Evolutionary conservation across 1,284 basidiomycete species (phyloP), one percentile per base, ranked within the genome.

Genomic region (Ceratobasidium sp.): DNA sequence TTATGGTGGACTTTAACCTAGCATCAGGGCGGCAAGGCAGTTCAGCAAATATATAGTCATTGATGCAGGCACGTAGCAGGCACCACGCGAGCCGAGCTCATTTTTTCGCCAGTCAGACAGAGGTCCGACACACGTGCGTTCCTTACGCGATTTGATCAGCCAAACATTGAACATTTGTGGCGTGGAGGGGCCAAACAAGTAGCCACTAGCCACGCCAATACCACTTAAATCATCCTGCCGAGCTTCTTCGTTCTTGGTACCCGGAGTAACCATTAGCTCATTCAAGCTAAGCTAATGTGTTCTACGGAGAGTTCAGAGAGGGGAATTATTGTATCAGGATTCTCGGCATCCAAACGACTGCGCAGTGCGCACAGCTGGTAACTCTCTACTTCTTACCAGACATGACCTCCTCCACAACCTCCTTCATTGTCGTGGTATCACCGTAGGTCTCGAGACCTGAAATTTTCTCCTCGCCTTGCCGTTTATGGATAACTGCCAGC

Each of bases 111-210:
- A 49, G 43, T 49, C 46, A 39, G 39, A 13, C 9, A 9, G 39
- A 61, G 43, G 62, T 49, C 49, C 31, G 64, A 66, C 64, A 24
- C 64, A 66, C 64, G 64, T 66, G 64, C 31, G 64, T 51, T 19
- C 11, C 63, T 14, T 11, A 14, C 43, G 41, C 46, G 61, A 37
- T 27, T 48, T 22, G 27, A 4, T 13, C n/a, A 24, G 13, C 31
- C 41, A 41, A 41, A 24, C 27, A 37, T 2, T 29, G 14, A 48
- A n/a, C 46, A 48, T n/a, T 48, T 48, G 46, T 48, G 46, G 46
- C 46, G 46, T 6, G 46, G 22, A 19, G 19, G 46, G 1, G 22
- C 11, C 51, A 53, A 53, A 53, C 51, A 53, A 2, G 5, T 53
- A 53, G 51, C 51, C 51, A 53, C 51, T 11, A 29, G 51, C 51